phyloP scores from a whole-genome alignment of 1,139 yeast species.

The Suhomyces yuchorum region DNA sequence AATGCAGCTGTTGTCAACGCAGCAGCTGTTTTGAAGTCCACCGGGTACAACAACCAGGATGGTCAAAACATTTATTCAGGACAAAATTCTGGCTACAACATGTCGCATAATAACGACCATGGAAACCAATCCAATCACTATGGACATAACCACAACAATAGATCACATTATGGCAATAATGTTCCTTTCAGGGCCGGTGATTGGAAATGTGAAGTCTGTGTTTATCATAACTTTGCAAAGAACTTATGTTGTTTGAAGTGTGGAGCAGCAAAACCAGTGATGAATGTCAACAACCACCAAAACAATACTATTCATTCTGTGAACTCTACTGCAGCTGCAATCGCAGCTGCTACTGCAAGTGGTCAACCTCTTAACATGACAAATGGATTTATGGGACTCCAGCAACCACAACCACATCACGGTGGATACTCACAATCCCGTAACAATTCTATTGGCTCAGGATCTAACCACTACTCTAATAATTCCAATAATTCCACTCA shows the following conservation, averaged over 20 bases:
- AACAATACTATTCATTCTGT: constrained; percentile 34
- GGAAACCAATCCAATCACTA: constrained; percentile 15
- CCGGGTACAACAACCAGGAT: constrained; percentile 14
- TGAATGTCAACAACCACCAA: constrained; percentile 31
- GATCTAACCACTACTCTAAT: constrained; percentile 14
- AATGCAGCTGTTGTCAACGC: constrained; percentile 18
- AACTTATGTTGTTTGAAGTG: constrained; percentile 85
- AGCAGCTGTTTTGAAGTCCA: constrained; percentile 19
- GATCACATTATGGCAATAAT: constrained; percentile 34
- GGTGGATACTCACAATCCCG: constrained; percentile 18
- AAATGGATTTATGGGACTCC: constrained; percentile 31
- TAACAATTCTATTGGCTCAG: constrained; percentile 17
- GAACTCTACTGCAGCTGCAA: constrained; percentile 52
- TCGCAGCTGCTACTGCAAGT: constrained; percentile 57
- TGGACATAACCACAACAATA: constrained; percentile 19
- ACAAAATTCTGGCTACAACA: constrained; percentile 9
- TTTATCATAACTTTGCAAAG: constrained; percentile 92
- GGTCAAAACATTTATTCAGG: constrained; percentile 4
- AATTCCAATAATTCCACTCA: constrained; percentile 10
- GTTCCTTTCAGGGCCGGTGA: constrained; percentile 97
- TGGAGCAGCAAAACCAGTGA: constrained; percentile 71
- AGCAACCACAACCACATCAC: constrained; percentile 34
- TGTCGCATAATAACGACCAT: constrained; percentile 7
- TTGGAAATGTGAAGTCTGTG: constrained; percentile 91
- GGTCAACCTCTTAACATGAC: constrained; percentile 48